These are phyloP conservation scores for Penicillium sumatraense DNA, from an alignment of 2,329 filamentous ascomycete species.

Conservation along the genomic window DNA sequence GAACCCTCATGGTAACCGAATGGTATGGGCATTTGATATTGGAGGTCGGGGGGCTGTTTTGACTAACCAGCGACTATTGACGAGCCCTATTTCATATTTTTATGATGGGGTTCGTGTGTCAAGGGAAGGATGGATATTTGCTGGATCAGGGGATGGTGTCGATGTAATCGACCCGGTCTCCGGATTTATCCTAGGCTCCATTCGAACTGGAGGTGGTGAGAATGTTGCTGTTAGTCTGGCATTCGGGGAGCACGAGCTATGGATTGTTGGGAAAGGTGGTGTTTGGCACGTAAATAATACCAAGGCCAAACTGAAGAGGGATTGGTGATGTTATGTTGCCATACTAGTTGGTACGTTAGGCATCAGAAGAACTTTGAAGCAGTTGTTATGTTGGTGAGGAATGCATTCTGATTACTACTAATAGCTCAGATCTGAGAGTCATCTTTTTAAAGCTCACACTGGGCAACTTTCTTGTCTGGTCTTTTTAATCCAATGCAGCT, in stretches of 20 bases:
- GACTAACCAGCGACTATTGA: conserved; percentile 9
- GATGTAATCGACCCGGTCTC: conserved; percentile 16
- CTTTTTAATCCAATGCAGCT: conserved; percentile 14
- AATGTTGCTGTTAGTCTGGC: conserved; percentile 15
- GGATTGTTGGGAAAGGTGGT: conserved; percentile 19
- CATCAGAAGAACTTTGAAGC: too few species aligned
- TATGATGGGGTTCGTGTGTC: conserved; percentile 15
- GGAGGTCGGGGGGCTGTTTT: not conserved
- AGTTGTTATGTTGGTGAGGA: not conserved
- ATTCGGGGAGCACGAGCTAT: conserved; percentile 15
- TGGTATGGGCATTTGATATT: conserved; percentile 11
- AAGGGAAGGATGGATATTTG: conserved; percentile 14
- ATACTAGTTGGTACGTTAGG: not conserved
- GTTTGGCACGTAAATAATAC: conserved; percentile 16
- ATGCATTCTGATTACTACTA: not conserved
- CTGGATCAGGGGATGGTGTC: conserved; percentile 14
- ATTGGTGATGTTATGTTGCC: conserved; percentile 4
- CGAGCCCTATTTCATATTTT: conserved; percentile 14
- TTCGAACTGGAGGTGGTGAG: conserved; percentile 15
- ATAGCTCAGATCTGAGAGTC: too few species aligned
- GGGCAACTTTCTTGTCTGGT: not conserved
- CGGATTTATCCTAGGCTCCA: conserved; percentile 13
- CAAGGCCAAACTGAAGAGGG: conserved; percentile 9
- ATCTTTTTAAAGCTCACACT: too few species aligned
- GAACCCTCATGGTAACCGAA: conserved; percentile 8